phyloP scores from a whole-genome alignment of 805 yeast genomes.

The Cyberlindnera sargentensis region DNA sequence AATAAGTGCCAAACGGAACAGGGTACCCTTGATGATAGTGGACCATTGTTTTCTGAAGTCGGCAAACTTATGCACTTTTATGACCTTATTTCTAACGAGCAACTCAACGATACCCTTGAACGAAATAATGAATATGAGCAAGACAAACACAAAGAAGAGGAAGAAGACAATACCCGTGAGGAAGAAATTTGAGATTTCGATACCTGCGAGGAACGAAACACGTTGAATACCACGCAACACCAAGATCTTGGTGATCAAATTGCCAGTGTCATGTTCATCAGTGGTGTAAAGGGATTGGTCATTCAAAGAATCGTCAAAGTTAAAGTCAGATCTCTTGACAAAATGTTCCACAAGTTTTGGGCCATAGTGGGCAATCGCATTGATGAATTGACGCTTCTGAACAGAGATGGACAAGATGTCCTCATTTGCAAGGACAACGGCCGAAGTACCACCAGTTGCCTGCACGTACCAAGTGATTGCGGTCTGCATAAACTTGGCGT shows the following conservation, averaged over 20 bases:
- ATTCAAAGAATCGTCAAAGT: slow-evolving; percentile 38
- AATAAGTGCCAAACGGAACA: slow-evolving; percentile 74
- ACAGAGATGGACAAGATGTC: slow-evolving; percentile 74
- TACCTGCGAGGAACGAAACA: slow-evolving; percentile 76
- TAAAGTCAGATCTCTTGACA: slow-evolving; percentile 34
- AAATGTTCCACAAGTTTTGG: slow-evolving; percentile 15
- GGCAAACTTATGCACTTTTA: slow-evolving; percentile 56
- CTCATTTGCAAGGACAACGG: slow-evolving; percentile 62
- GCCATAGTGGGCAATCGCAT: slow-evolving; percentile 6
- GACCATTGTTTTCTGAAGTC: slow-evolving; percentile 83
- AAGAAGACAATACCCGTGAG: slow-evolving; percentile 83
- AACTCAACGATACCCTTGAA: slow-evolving; percentile 69
- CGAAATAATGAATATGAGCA: slow-evolving; percentile 45
- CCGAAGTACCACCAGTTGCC: slow-evolving; percentile 84
- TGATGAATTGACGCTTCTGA: slow-evolving; percentile 43
- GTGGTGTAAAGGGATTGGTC: slow-evolving; percentile 55
- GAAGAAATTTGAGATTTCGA: slow-evolving; percentile 81
- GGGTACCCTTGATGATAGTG: slow-evolving; percentile 77
- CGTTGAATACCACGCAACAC: slow-evolving; percentile 88
- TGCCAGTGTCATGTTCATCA: slow-evolving; percentile 53
- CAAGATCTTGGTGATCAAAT: slow-evolving; percentile 60
- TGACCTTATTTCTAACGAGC: slow-evolving; percentile 46
- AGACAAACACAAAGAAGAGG: slow-evolving; percentile 63
- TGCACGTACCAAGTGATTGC: slow-evolving; percentile 93
- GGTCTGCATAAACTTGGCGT: slow-evolving; percentile 66